phyloP scores from a whole-genome alignment of 345 rosid species.

The Rubroshorea leprosula region DNA sequence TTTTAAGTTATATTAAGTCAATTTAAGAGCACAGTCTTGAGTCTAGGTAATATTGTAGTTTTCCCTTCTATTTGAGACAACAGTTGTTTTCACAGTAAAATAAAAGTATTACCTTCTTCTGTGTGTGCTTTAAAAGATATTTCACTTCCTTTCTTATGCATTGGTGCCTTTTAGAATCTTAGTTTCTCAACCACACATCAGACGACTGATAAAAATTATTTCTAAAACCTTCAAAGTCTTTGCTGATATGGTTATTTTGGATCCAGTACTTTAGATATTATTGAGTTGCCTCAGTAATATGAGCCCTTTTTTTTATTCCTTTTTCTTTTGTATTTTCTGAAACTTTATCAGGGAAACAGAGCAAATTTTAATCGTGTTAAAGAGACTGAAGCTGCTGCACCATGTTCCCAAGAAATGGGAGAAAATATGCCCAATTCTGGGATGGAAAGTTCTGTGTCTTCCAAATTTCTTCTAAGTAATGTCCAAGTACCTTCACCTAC shows the following conservation, averaged over 20 bases:
- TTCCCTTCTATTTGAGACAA: neutral
- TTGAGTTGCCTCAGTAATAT: neutral
- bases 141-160: neutral
- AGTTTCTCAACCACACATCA: neutral
- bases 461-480: constrained; percentile 38
- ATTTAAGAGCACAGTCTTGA: neutral
- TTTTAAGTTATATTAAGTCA: neutral
- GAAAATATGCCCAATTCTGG: constrained; percentile 36
- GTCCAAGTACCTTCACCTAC: constrained; percentile 47
- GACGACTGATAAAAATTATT: neutral
- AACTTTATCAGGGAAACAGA: constrained; percentile 55
- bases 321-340: neutral
- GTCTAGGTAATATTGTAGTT: neutral
- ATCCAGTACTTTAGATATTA: neutral
- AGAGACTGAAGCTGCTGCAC: constrained; percentile 39
- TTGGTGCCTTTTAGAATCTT: neutral
- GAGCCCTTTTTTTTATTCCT: too few relatives aligned
- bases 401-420: constrained; percentile 43
- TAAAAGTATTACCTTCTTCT: neutral
- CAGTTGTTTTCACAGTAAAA: neutral
- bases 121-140: neutral
- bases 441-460: constrained; percentile 53
- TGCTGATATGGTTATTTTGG: too few relatives aligned
- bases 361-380: constrained; percentile 46
- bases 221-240: neutral